These are phyloP conservation scores for Candida alai DNA, from an alignment of 805 yeast genomes.

Conservation along the genomic window DNA sequence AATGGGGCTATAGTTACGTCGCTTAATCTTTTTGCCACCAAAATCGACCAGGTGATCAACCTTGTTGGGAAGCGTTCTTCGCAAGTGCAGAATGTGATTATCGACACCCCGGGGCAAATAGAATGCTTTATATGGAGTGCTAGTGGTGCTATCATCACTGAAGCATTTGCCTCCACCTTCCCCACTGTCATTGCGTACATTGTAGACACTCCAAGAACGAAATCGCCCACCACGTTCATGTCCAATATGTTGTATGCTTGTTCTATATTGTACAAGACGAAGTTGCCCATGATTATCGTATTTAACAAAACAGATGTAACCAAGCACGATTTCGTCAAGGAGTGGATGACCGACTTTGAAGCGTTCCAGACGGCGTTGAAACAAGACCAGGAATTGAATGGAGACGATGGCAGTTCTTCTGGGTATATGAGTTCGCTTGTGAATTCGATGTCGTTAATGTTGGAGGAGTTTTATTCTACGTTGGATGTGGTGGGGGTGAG, in stretches of 20 bases:
- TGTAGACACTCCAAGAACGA: constrained; percentile 92
- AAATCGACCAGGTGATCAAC: constrained; percentile 89
- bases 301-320: constrained; percentile 92
- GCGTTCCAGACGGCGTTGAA: constrained; percentile 77
- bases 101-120: constrained; percentile 98
- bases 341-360: constrained; percentile 98
- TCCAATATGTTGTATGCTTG: constrained; percentile 98
- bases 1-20: constrained; percentile 98
- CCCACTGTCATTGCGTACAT: constrained; percentile 96
- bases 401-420: constrained; percentile 56
- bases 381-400: constrained; percentile 65
- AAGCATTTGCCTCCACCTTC: constrained; percentile 90
- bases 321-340: constrained; percentile 81
- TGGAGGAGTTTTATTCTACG: constrained; percentile 93
- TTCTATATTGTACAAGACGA: constrained; percentile 91
- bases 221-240: constrained; percentile 95
- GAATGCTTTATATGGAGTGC: constrained; percentile 99
- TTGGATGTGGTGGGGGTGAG: constrained; percentile 92
- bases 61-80: constrained; percentile 75
- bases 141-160: constrained; percentile 93
- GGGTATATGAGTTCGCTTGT: constrained; percentile 94
- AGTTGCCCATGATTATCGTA: constrained; percentile 93
- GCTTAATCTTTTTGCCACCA: constrained; percentile 85
- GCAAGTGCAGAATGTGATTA: constrained; percentile 61
- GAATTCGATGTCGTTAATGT: constrained; percentile 91